These are phyloP conservation scores for Orobanche coerulescens DNA, from an alignment of 257 asterid species.

Conservation along the genomic window DNA sequence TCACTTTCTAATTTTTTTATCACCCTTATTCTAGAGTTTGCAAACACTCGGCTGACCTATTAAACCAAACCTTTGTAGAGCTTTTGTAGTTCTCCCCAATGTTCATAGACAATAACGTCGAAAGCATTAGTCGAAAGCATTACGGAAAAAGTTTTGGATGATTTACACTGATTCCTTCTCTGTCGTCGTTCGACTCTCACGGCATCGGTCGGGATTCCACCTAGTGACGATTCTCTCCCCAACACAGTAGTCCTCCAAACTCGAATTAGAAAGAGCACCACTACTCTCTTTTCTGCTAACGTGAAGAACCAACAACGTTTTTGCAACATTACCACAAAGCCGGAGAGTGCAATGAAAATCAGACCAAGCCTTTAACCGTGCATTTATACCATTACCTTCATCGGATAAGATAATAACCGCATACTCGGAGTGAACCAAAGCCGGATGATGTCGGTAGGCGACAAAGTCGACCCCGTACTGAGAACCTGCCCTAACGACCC, in stretches of 20 bases:
- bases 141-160: too few species aligned
- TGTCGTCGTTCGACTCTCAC: slow-evolving; percentile 26
- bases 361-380: slow-evolving; percentile 62
- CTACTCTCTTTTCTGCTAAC: slow-evolving; percentile 24
- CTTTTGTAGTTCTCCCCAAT: too few species aligned
- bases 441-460: slow-evolving; percentile 78
- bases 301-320: slow-evolving; percentile 51
- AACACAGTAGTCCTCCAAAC: slow-evolving; percentile 35
- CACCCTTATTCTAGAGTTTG: too few species aligned
- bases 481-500: slow-evolving; percentile 69
- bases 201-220: slow-evolving; percentile 66
- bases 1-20: too few species aligned
- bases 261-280: slow-evolving; percentile 17
- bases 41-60: too few species aligned
- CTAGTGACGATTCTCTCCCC: slow-evolving; percentile 59
- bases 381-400: slow-evolving; percentile 20
- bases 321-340: slow-evolving; percentile 65
- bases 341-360: slow-evolving; percentile 63
- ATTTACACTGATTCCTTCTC: too few species aligned
- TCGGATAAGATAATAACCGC: slow-evolving; percentile 40
- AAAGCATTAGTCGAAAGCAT: too few species aligned
- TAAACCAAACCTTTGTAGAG: too few species aligned
- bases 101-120: too few species aligned
- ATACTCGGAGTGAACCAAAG: slow-evolving; percentile 77
- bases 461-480: slow-evolving; percentile 79